Evolutionary conservation across 768 basidiomycete species (phyloP), one percentile per base, ranked within the genome.

Genomic region (Auricularia auricula-judae): DNA sequence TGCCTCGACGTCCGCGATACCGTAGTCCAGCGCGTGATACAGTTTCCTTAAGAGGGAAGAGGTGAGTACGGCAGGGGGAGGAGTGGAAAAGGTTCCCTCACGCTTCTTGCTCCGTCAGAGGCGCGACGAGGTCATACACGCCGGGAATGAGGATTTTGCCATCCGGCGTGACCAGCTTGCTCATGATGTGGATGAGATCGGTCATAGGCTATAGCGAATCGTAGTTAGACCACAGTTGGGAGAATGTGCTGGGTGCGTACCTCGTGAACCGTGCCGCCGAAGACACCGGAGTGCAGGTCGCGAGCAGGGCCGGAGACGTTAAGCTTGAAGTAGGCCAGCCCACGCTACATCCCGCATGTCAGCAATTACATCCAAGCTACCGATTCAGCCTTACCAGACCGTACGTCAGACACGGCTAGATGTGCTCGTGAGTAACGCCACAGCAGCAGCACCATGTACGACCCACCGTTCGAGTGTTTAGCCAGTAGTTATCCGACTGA

Each of bases 401-500:
- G 69, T 94, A 95, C 0, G 93, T 96, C 63, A 92, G 73, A 44
- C 81, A 86, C 0, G 90, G 90, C 3, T 71, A 36, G 29, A 4
- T 36, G 34, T 23, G 23, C 11, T 36, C n/a, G 47, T 21, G 58
- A 59, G 14, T 3, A 64, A 43, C 16, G 33, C 12, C 61, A 23
- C 33, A 35, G 56, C 16, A 10, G 61, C 36, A 43, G 4, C 3
- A 62, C 33, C 33, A 16, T 47, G 11, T 21, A 5, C 42, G 3
- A 66, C 65, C 60, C 59, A 70, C 70, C n/a, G 87, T 91, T 54
- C 88, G 86, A 0, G 84, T 84, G 74, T 91, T 91, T 62, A 92
- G 76, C 95, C 95, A 97, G 76, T 95, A 96, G 77, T 95, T 96
- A 75, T 97, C 95, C 39, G 87, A 88, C 89, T 91, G 69, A 42